Evolutionary conservation across 192 early-diverging fungal species (phyloP), one percentile per base, ranked within the genome.

Genomic region (Linnemannia exigua): DNA sequence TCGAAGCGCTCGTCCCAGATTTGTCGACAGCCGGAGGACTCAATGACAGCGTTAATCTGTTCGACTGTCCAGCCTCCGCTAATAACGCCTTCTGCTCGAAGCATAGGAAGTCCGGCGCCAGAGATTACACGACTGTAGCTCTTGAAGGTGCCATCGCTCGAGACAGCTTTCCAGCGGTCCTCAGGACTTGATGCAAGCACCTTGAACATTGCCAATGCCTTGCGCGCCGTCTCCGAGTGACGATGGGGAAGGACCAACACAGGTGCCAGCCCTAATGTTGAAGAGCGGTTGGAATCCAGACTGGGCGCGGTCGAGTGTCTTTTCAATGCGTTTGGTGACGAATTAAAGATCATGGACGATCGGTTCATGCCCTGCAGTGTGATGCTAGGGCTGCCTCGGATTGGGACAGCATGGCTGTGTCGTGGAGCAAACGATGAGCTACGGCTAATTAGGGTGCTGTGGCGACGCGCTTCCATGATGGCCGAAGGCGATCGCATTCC

Each of bases 1-100:
- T 90, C 89, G 46, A 90, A 91, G 3, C 85, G 81, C 11, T 88
- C 82, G 71, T 93, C 92, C 92, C 92, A 91, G n/a, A 88, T 41
- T 76, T 90, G 88, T 41, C 92, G 82, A 22, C 88, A 76, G 22
- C 89, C 90, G 31, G 88, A 84, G 54, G 85, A 88, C 20, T 89
- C 84, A 16, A 90, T 87, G 14, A 89, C 85, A 4, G 91, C 88
- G 41, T 89, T 90, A 28, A 91, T 82, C 54, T 93, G 91, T 54
- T 91, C 90, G 3, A 90, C 88, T 28, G 88, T 89, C 90, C 88
- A 93, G 3, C 80, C 84, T 68, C 90, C 89, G 28, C 79, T 70
- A 67, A 93, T 88, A 22, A 81, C 79, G 41, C 85, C 81, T 52
- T 93, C 92, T 5, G 82, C 90, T 74, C 92, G 81, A 35, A 93